These are phyloP conservation scores for Hemileccinum rubropunctum DNA, from an alignment of 768 basidiomycete genomes.

Conservation along the genomic window DNA sequence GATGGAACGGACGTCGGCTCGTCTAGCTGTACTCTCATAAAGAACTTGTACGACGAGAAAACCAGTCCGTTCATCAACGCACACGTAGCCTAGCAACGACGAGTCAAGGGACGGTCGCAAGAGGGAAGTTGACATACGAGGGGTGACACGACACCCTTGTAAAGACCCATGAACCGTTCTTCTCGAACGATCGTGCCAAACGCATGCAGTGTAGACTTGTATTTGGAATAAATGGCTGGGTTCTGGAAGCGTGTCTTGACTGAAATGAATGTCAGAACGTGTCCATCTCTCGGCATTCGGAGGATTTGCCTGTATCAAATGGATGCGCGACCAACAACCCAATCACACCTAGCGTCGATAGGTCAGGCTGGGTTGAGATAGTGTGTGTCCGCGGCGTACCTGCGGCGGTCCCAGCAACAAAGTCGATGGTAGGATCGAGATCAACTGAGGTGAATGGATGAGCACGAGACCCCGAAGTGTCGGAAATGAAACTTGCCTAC, in stretches of 20 bases:
- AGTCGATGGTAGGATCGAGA: conserved; percentile 62
- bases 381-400: conserved; percentile 36
- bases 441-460: no score
- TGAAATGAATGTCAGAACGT: conserved; percentile 21
- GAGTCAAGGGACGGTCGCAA: background rate
- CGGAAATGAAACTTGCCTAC: conserved; percentile 12
- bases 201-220: conserved; percentile 63
- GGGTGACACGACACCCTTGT: conserved; percentile 77
- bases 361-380: no score
- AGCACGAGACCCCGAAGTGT: no score
- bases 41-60: conserved; percentile 80
- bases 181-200: conserved; percentile 66
- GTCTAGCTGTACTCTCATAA: conserved; percentile 66
- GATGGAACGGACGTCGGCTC: conserved; percentile 50
- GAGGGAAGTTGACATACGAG: conserved; percentile 48
- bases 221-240: conserved; percentile 52
- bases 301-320: conserved; percentile 60
- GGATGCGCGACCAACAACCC: conserved; percentile 73
- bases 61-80: conserved; percentile 84
- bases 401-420: conserved; percentile 73
- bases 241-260: conserved; percentile 84
- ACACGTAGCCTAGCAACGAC: conserved; percentile 51
- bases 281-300: background rate
- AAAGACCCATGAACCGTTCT: conserved; percentile 66
- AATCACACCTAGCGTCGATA: conserved; percentile 45